Base-by-base conservation (phyloP, 805 yeast genomes). In the Ogataea trehalophila region DNA sequence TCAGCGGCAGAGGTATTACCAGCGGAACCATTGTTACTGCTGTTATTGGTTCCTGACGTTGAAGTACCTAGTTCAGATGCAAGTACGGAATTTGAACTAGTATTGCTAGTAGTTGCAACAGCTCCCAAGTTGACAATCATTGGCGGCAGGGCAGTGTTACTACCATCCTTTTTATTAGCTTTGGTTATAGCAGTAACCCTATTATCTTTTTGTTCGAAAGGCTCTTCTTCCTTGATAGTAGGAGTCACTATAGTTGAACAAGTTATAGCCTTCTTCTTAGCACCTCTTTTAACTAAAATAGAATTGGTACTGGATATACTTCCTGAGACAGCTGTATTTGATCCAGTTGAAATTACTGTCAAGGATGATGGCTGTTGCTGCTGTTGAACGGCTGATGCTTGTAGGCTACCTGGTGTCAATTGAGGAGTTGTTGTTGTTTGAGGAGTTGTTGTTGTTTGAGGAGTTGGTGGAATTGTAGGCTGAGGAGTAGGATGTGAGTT, bases 401-500 rank as follows among this genome's bases (percentile, higher is more conserved):
- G 44, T 23, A 39, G 15, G 16, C 37, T 41, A 22, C 33, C 59
- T 3, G 61, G 56, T 5, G 54, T 41, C 36, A 42, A 51, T 33
- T 55, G 59, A 5, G 58, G 55, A 2, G 60, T 55, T 22, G 61
- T 50, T 38, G 39, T 49, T 8, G 55, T 41, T 36, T 59, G 61
- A 4, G 66, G 65, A 14, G 68, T 61, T 20, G 20, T 20, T 20
- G 20, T 20, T 20, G 20, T 20, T 20, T 20, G 59, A 3, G 58
- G 55, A 2, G 60, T 55, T 22, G 61, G 55, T 17, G 60, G 59
- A 13, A 51, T 50, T 38, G 39, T 49, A 9, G 55, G 43, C 34
- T 59, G 61, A 4, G 66, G 65, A 14, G 68, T 61, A 20, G 55
- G 54, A 38, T 61, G 59, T 13, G 57, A 51, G 37, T 54, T 61